Conservation (phyloP, 2,329 filamentous ascomycete genomes). For the Chaetomiaceae sp. region DNA sequence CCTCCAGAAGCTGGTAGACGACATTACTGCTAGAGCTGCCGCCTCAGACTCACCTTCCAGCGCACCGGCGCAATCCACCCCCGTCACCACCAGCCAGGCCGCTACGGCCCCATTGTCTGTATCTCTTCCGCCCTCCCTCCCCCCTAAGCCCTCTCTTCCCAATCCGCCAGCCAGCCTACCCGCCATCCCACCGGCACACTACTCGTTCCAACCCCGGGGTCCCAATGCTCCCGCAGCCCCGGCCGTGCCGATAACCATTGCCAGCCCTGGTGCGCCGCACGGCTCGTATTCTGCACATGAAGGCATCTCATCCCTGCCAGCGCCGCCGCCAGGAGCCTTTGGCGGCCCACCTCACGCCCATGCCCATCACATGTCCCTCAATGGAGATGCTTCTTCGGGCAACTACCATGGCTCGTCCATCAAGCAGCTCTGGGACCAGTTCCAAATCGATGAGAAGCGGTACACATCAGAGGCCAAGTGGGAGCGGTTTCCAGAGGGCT, state of each 20-base stretch:
- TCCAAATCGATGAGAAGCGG: conserved; percentile 65
- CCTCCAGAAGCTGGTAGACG: conserved; percentile 35
- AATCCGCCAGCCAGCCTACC: conserved; percentile 21
- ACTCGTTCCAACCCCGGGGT: conserved; percentile 21
- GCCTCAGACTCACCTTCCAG: conserved; percentile 17
- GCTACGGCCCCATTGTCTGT: conserved; percentile 20
- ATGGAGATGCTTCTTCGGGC: conserved; percentile 7
- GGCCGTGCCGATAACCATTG: conserved; percentile 13
- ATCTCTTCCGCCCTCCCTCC: conserved; percentile 28
- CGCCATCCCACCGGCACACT: conserved; percentile 21
- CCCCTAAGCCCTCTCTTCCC: conserved; percentile 29
- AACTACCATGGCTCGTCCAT: conserved; percentile 31
- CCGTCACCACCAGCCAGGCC: conserved; percentile 16
- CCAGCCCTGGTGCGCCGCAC: conserved; percentile 16
- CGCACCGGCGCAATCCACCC: conserved; percentile 18
- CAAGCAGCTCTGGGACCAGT: conserved; percentile 66
- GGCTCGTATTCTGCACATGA: conserved; percentile 21
- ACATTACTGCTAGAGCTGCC: conserved; percentile 31
- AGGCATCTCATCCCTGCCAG: conserved; percentile 22
- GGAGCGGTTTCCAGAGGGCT: conserved; percentile 74
- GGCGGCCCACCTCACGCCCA: conserved; percentile 14
- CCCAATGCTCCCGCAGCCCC: conserved; percentile 9
- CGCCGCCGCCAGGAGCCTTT: conserved; percentile 15
- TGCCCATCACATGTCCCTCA: conserved; percentile 15
- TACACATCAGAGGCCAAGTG: conserved; percentile 75